A percentile compares a stretch with the other conserved stretches of the same genome.
phyloP scores from a whole-genome alignment of 2,329 filamentous ascomycete species.

The Fusarium pseudoanthophilum region DNA sequence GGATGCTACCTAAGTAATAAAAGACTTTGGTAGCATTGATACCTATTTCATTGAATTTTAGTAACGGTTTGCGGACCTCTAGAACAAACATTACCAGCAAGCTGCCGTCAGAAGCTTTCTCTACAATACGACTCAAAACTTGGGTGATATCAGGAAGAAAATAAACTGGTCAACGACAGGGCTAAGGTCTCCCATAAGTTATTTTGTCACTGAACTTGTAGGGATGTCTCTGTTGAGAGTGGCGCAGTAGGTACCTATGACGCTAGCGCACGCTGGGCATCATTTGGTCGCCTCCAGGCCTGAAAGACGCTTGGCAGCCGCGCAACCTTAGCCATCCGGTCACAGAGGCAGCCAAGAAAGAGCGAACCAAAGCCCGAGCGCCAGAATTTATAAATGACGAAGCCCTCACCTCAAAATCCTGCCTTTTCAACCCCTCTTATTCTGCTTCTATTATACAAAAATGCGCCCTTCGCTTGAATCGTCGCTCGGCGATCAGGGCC shows the following conservation, averaged over 20 bases:
- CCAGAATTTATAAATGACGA: constrained; percentile 39
- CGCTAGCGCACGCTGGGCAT: constrained; percentile 22
- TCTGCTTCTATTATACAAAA: constrained; percentile 35
- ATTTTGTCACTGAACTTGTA: neutral
- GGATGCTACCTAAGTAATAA: too few species aligned
- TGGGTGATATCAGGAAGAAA: accelerated
- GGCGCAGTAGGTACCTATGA: constrained; percentile 24
- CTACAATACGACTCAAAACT: neutral
- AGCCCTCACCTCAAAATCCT: constrained; percentile 9
- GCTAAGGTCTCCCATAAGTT: neutral
- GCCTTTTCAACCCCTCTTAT: constrained; percentile 29
- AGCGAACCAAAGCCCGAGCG: constrained; percentile 37
- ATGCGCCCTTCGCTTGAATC: constrained; percentile 59
- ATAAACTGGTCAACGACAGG: neutral
- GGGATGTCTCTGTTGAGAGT: constrained; percentile 8
- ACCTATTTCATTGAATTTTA: accelerated
- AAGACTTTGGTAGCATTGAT: neutral
- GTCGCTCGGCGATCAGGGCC: constrained; percentile 60
- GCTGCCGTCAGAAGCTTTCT: neutral
- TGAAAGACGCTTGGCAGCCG: constrained; percentile 34
- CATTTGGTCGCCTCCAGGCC: constrained; percentile 22
- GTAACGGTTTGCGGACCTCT: accelerated
- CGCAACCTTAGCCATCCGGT: constrained; percentile 20
- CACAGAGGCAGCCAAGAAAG: constrained; percentile 36
- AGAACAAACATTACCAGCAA: accelerated